Conservation (phyloP, 2,329 filamentous ascomycete genomes). For the Cercospora janseana region DNA sequence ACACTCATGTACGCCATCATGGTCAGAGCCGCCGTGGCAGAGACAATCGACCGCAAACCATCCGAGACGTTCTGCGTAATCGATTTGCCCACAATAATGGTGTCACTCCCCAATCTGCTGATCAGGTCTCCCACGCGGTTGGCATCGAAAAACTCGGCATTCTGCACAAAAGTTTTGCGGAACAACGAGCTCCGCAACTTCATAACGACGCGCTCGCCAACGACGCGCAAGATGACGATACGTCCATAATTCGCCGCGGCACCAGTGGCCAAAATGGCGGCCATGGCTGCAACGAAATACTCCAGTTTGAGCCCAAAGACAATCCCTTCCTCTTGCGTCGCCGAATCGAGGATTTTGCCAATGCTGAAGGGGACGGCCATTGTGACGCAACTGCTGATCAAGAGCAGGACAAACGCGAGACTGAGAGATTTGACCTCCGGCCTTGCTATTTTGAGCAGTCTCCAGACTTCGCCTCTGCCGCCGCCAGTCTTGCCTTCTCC, state of each 20-base stretch:
- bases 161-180: slow-evolving; percentile 88
- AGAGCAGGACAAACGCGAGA: slow-evolving; percentile 78
- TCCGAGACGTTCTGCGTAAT: slow-evolving; percentile 98
- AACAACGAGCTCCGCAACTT: slow-evolving; percentile 86
- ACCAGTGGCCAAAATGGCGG: slow-evolving; percentile 70
- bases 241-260: slow-evolving; percentile 90
- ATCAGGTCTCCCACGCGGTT: slow-evolving; percentile 96
- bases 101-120: slow-evolving; percentile 91
- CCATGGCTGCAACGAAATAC: slow-evolving; percentile 85
- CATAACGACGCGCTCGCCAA: slow-evolving; percentile 91
- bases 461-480: slow-evolving; percentile 74
- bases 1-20: slow-evolving; percentile 97
- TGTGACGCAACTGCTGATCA: slow-evolving; percentile 87
- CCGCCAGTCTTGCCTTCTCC: slow-evolving; percentile 48
- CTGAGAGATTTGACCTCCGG: slow-evolving; percentile 78
- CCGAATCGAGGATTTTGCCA: slow-evolving; percentile 89
- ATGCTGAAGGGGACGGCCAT: slow-evolving; percentile 98
- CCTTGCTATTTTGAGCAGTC: slow-evolving; percentile 82
- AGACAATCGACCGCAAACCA: slow-evolving; percentile 86
- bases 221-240: slow-evolving; percentile 87
- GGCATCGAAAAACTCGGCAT: slow-evolving; percentile 98
- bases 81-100: slow-evolving; percentile 96
- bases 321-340: slow-evolving; percentile 68
- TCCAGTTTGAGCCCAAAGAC: slow-evolving; percentile 81
- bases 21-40: slow-evolving; percentile 80